Evolutionary conservation across 2,329 filamentous ascomycete genomes (phyloP), one percentile per base, ranked within the genome.

Genomic region (Corynespora cassiicola): DNA sequence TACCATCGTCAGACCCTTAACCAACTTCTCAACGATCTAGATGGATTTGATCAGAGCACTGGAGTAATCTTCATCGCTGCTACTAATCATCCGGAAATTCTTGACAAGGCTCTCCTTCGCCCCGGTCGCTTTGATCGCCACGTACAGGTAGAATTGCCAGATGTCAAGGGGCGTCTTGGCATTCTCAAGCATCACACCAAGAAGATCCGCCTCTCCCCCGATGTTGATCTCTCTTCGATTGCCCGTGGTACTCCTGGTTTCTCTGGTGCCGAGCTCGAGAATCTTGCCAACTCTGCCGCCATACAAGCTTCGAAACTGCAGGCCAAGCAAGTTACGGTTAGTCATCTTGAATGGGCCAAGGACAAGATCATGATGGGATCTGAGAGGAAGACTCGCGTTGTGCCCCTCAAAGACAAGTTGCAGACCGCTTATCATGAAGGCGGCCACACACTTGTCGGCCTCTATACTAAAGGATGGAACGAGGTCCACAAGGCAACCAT

Each of bases 1-100:
- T 96, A 99, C 65, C 88, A 92, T 51, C 96, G 96, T 69, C 95
- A 99, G 71, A 99, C 94, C 0, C 79, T 99, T 50, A 99, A 99
- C 65, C 94, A 99, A 72, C 81, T 99, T 36, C 81, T 99, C 40
- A 97, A 95, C 12, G 94, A 99, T 67, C 81, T 99, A 24, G 95
- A 99, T 58, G 95, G 95, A 16, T 99, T 99, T 62, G 90, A 95
- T 41, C 91, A 96, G 66, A 90, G 88, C 60, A 94, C 86, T 50
- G 90, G 91, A 50, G 90, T 99, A 18, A 95, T 99, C 62, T 92
- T 99, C 62, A 86, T 99, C 45, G 94, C 87, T 33, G 94, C 94
- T 3, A 99, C 94, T 50, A 99, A 99, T 72, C 94, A 96, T 62
- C 94, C 94, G 3, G 86, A 96, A 70, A 78, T 92, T 20, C 83